Evolutionary conservation across 108 stramenopile genomes (phyloP).

Genomic region (Pelagomonas calceolata): DNA sequence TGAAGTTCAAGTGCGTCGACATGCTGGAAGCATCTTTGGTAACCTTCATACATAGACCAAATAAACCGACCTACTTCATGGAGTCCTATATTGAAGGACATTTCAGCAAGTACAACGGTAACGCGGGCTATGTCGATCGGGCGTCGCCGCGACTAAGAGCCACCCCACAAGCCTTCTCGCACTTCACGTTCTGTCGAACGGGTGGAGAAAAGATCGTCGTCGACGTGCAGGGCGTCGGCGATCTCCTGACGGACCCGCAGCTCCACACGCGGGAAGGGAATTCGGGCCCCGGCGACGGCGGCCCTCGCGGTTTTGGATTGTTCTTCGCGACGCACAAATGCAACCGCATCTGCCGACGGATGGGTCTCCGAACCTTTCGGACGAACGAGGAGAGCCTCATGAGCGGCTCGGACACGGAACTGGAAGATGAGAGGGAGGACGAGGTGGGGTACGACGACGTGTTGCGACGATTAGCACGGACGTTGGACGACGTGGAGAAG

Average conservation of each 20-base stretch:
- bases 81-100: background rate
- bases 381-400: too few species aligned
- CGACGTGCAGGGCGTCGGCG: slow-evolving; percentile 19
- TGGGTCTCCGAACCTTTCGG: too few species aligned
- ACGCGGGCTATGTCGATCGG: background rate
- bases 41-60: background rate
- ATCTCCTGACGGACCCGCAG: slow-evolving; percentile 21
- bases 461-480: too few species aligned
- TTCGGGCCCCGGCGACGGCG: slow-evolving; percentile 67
- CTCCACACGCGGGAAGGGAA: slow-evolving; percentile 31
- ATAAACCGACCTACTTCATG: background rate
- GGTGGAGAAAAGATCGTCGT: slow-evolving; percentile 6
- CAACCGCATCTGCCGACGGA: too few species aligned
- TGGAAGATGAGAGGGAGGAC: too few species aligned
- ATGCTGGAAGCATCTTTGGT: background rate
- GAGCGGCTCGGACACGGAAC: too few species aligned
- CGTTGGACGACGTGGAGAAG: too few species aligned
- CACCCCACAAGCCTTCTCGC: slow-evolving; percentile 15
- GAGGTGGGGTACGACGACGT: too few species aligned
- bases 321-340: slow-evolving; percentile 47
- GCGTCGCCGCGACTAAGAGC: background rate
- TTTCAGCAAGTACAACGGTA: background rate
- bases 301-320: slow-evolving; percentile 64
- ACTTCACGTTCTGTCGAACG: slow-evolving; percentile 5
- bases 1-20: background rate